Evolutionary conservation across 305 asterid species (phyloP).

Genomic region (Rubia tinctorum): DNA sequence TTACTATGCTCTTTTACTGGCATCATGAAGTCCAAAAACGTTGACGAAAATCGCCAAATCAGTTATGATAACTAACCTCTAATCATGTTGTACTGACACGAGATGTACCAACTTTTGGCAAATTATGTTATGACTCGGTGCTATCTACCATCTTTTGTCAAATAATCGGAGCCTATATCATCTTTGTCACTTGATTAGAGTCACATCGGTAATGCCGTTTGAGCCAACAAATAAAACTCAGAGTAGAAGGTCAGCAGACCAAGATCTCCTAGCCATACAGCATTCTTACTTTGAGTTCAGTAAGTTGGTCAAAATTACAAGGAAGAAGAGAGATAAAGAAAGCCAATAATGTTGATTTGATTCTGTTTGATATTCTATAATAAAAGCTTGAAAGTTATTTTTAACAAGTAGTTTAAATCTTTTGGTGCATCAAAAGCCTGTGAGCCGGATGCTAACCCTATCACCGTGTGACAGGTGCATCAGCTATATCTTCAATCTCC

Average conservation of each 20-base stretch:
- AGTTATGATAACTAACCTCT: too few species aligned
- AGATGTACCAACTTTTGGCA: too few species aligned
- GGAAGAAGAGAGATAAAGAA: neutral
- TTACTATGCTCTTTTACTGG: too few species aligned
- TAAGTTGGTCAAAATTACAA: neutral
- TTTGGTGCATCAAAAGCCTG: neutral
- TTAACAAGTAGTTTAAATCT: neutral
- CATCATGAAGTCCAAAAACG: too few species aligned
- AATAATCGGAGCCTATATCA: too few species aligned
- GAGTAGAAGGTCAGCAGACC: neutral
- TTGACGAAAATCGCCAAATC: too few species aligned
- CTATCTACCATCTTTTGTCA: too few species aligned
- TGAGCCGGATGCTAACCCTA: neutral
- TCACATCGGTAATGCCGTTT: neutral
- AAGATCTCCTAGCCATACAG: neutral
- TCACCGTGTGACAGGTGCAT: neutral
- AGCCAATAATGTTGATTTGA: neutral
- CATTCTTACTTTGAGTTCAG: neutral
- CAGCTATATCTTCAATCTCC: constrained; percentile 24
- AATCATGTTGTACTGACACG: too few species aligned
- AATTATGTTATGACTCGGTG: too few species aligned
- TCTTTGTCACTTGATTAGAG: neutral
- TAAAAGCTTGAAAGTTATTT: neutral
- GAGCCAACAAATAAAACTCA: neutral
- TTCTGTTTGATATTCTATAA: neutral